Conservation (phyloP, 1,284 basidiomycete species). For the Austroboletus olivaceoglutinosus region DNA sequence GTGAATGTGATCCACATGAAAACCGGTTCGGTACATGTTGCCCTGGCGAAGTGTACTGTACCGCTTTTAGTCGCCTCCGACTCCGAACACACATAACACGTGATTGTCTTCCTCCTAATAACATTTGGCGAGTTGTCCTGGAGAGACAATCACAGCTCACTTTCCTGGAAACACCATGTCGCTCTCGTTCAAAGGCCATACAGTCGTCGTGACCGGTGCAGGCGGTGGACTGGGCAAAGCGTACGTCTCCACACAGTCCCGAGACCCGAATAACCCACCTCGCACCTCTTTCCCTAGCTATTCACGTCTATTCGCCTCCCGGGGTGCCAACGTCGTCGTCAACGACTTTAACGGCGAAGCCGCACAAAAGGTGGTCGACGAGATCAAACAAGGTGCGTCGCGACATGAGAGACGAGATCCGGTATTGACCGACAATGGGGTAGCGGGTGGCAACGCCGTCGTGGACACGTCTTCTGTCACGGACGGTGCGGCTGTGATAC, state of each 20-base stretch:
- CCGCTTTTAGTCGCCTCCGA: background rate
- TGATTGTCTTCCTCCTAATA: constrained; percentile 19
- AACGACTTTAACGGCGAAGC: constrained; percentile 91
- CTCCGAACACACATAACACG: background rate
- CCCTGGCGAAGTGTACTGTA: too few species aligned
- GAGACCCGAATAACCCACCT: background rate
- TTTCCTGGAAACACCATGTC: constrained; percentile 20
- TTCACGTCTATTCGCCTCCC: constrained; percentile 84
- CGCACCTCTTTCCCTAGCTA: constrained; percentile 56
- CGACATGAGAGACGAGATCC: constrained; percentile 20
- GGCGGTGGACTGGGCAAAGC: constrained; percentile 92
- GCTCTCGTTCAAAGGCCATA: constrained; percentile 87
- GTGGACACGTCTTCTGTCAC: constrained; percentile 87
- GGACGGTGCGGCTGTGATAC: constrained; percentile 86
- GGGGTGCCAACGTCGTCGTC: constrained; percentile 93
- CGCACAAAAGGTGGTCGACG: constrained; percentile 90
- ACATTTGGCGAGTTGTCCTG: background rate
- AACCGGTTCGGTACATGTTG: background rate
- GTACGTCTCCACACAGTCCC: constrained; percentile 51
- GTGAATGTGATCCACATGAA: background rate
- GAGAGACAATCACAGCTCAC: background rate
- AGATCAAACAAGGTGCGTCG: constrained; percentile 81
- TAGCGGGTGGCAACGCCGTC: constrained; percentile 86
- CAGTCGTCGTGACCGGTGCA: constrained; percentile 93
- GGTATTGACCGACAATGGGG: background rate